Conservation (phyloP, 768 basidiomycete genomes). For the Cystobasidiopsis lactophilus region DNA sequence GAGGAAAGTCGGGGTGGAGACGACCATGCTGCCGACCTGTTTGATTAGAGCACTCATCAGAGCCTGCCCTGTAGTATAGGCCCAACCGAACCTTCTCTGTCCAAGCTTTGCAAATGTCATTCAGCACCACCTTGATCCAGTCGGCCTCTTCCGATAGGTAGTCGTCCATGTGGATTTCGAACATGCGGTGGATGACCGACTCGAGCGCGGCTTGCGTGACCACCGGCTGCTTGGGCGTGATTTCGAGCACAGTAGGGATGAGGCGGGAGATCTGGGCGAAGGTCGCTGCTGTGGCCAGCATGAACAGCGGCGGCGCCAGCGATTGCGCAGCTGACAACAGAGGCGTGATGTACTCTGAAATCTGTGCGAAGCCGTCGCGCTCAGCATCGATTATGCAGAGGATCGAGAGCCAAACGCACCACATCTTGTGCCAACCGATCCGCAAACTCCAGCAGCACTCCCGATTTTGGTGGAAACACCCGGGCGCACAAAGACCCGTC, state of each 20-base stretch:
- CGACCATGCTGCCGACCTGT: slow-evolving; percentile 2
- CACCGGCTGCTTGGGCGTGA: slow-evolving; percentile 28
- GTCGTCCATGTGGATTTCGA: slow-evolving; percentile 90
- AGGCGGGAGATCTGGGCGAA: slow-evolving; percentile 74
- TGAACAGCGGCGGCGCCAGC: slow-evolving; percentile 44
- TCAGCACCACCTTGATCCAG: slow-evolving; percentile 47
- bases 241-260: slow-evolving; percentile 48
- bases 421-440: slow-evolving; percentile 71
- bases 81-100: slow-evolving; percentile 38
- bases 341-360: slow-evolving; percentile 65
- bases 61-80: not conserved
- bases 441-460: slow-evolving; percentile 57
- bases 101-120: slow-evolving; percentile 57
- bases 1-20: slow-evolving; percentile 38
- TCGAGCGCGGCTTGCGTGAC: slow-evolving; percentile 41
- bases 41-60: not conserved
- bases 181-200: slow-evolving; percentile 79
- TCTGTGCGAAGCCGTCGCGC: slow-evolving; percentile 32
- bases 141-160: slow-evolving; percentile 89
- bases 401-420: slow-evolving; percentile 19
- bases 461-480: slow-evolving; percentile 61
- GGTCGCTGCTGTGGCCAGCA: slow-evolving; percentile 68
- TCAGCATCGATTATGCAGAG: not conserved
- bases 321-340: slow-evolving; percentile 57
- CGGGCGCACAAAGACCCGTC: slow-evolving; percentile 62